Base-by-base conservation (phyloP, 202 grass and related monocot species). In the Musa balbisiana region DNA sequence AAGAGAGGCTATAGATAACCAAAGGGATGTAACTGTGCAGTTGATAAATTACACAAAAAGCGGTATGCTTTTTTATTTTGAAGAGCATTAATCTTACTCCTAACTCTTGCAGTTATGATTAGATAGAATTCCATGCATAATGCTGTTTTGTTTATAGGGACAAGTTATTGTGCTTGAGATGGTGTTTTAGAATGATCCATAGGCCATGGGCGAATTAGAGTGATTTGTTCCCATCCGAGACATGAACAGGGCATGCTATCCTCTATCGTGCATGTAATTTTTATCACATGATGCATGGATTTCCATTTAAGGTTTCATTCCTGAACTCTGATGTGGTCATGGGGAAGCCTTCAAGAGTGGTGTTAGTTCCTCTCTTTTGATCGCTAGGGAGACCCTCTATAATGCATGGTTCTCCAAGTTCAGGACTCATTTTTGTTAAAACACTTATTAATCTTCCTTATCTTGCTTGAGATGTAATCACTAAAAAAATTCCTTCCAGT, bases 31-130 rank as follows among this genome's bases (percentile, higher is more conserved):
- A 66, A 97, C 90, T 1, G 88, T 97, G 86, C 90, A 97, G 70
- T 64, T 97, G 67, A 97, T 97, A 87, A 93, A 97, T 84, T 97
- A 93, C 83, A 93, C 93, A 80, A 97, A 89, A 84, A 93, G 85
- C 23, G 87, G 89, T 96, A 92, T 60, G 81, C 0, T 83, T 71
- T 33, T 67, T 55, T 81, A 64, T 71, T 55, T 76, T 79, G 6
- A 52, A 21, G 17, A 51, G 5, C 1, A 55, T 20, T n/a, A 19
- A 6, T 60, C 33, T 43, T 5, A 3, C 5, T 49, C 33, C 11
- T 69, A 14, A 50, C 56, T 23, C 59, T 76, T 67, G 29, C 25
- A 51, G 75, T 26, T 49, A 74, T 51, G 33, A 69, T 69, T 43
- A 74, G 17, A 58, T 59, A 22, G 51, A 53, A 11, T 72, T 71